phyloP scores from a whole-genome alignment of 2,329 filamentous ascomycete genomes.

The Cladophialophora chaetospira region DNA sequence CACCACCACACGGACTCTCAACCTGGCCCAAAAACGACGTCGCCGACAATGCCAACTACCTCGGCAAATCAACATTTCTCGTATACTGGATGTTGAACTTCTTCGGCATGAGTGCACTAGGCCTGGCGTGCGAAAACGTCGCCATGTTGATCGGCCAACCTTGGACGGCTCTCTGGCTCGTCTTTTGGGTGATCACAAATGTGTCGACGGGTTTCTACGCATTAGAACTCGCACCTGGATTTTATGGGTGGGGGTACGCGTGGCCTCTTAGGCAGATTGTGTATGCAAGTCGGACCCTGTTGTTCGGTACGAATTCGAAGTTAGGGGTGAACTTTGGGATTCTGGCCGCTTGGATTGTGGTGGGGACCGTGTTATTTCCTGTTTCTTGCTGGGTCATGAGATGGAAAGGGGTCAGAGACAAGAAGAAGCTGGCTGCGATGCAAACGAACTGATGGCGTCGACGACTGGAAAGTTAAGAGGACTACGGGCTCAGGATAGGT shows the following conservation, averaged over 20 bases:
- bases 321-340: slow-evolving; percentile 61
- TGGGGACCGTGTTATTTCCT: slow-evolving; percentile 58
- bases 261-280: slow-evolving; percentile 67
- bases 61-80: slow-evolving; percentile 59
- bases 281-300: slow-evolving; percentile 59
- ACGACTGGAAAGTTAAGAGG: neutral
- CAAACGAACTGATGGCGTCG: neutral
- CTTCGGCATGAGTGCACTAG: slow-evolving; percentile 63
- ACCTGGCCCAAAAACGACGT: neutral
- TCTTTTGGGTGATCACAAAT: slow-evolving; percentile 69
- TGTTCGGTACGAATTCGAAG: slow-evolving; percentile 61
- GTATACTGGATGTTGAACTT: slow-evolving; percentile 68
- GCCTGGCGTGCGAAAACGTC: slow-evolving; percentile 66
- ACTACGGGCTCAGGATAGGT: too few species aligned
- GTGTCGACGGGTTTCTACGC: slow-evolving; percentile 62
- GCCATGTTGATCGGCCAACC: slow-evolving; percentile 64
- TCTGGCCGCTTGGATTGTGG: slow-evolving; percentile 58
- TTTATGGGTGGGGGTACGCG: slow-evolving; percentile 64
- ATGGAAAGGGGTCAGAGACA: neutral
- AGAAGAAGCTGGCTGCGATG: neutral
- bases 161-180: slow-evolving; percentile 62
- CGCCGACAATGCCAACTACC: slow-evolving; percentile 53
- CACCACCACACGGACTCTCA: slow-evolving; percentile 43
- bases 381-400: slow-evolving; percentile 37
- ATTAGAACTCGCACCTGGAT: slow-evolving; percentile 59